Conservation (phyloP, 176 grass and related monocot genomes). For the Musa beccarii region DNA sequence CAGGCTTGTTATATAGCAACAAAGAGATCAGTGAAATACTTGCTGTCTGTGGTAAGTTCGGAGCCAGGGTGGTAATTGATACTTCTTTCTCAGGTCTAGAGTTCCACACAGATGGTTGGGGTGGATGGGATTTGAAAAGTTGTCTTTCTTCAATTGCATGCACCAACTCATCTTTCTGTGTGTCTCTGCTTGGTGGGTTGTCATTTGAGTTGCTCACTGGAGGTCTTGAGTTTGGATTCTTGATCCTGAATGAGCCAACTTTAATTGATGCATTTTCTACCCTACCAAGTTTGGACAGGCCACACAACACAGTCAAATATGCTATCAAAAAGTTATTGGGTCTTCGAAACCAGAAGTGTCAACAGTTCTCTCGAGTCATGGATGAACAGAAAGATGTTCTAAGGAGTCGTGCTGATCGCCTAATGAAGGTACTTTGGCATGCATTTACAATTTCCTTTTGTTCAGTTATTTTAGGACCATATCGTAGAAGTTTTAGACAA, state of each 20-base stretch:
- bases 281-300: constrained; percentile 64
- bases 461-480: neutral
- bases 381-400: constrained; percentile 46
- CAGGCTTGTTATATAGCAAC: constrained; percentile 71
- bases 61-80: constrained; percentile 79
- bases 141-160: constrained; percentile 29
- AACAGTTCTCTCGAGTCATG: constrained; percentile 42
- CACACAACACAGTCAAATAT: constrained; percentile 75
- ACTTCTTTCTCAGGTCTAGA: constrained; percentile 88
- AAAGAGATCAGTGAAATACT: constrained; percentile 54
- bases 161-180: constrained; percentile 39
- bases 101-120: constrained; percentile 43
- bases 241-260: constrained; percentile 50
- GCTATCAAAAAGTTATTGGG: constrained; percentile 62
- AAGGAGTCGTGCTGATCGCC: constrained; percentile 29
- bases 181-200: constrained; percentile 62
- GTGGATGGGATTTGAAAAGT: constrained; percentile 56
- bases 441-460: neutral
- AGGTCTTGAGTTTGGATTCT: constrained; percentile 73
- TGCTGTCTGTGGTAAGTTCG: constrained; percentile 56
- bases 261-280: constrained; percentile 58
- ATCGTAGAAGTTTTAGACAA: neutral
- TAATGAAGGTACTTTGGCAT: constrained; percentile 40
- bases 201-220: constrained; percentile 65
- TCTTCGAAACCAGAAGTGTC: constrained; percentile 52